Conservation (phyloP, 345 rosid genomes). For the Populus ilicifolia region DNA sequence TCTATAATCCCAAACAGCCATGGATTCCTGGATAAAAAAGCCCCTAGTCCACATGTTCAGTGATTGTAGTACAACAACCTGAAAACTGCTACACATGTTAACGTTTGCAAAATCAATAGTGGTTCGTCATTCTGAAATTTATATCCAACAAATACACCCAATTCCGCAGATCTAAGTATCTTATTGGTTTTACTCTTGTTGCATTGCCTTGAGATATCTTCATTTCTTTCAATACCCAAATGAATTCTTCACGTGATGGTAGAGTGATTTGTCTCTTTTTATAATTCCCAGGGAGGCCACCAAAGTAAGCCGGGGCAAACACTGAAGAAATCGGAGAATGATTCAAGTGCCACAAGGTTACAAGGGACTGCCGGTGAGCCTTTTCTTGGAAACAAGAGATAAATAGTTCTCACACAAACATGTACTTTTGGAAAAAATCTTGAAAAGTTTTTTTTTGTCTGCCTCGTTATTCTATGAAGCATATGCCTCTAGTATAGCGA, state of each 20-base stretch:
- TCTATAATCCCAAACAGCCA: background rate
- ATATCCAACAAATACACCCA: background rate
- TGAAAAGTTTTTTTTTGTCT: background rate
- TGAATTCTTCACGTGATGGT: background rate
- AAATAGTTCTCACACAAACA: background rate
- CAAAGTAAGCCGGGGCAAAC: constrained; percentile 42
- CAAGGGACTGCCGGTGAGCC: constrained; percentile 28
- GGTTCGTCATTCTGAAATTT: background rate
- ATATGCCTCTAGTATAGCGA: background rate
- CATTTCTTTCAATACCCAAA: background rate
- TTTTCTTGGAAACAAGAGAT: constrained; percentile 26
- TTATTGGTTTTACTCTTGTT: background rate
- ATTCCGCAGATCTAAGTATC: background rate
- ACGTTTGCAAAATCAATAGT: background rate
- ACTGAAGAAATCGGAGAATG: constrained; percentile 43
- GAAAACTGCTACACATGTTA: background rate
- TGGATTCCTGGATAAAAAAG: background rate
- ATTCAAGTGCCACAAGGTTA: constrained; percentile 31
- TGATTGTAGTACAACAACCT: background rate
- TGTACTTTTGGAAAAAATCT: background rate
- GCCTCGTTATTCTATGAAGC: background rate
- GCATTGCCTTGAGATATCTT: background rate
- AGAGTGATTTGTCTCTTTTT: background rate
- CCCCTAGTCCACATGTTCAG: background rate
- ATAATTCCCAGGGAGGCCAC: constrained; percentile 42